Base-by-base conservation (phyloP, 2,329 filamentous ascomycete species). In the Cytospora schulzeri region DNA sequence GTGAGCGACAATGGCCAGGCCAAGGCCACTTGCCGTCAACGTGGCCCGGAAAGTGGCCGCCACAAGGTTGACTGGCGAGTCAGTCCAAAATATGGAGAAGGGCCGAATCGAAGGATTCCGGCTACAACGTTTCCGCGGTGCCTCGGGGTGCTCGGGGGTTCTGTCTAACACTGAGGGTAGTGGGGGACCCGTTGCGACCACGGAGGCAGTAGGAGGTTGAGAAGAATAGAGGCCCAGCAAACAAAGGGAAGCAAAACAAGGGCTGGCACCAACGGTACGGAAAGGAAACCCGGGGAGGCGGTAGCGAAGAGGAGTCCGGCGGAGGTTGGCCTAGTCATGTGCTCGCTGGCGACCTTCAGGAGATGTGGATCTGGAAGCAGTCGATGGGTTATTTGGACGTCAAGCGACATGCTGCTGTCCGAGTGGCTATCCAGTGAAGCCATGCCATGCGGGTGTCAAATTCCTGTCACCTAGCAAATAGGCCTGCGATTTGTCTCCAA, bases 391-490 rank as follows among this genome's bases (percentile, higher is more conserved):
- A n/a, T 38, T n/a, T 8, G 15, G 19, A n/a, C 17, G 38, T n/a
- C 38, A 45, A 22, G 17, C 38, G 38, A 45, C 38, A 17, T 45
- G 38, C 15, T 19, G 38, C n/a, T 24, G n/a, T 22, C 41, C 41
- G n/a, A 45, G 22, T 61, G 59, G 50, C 50, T 53, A 60, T 61
- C 38, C 53, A 61, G 35, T 48, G 51, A 61, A 61, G 28, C 35
- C 35, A 61, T 56, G 55, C 55, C 26, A 29, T 56, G 52, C 28
- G 38, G 52, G n/a, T 24, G 41, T 2, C 11, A 48, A 22, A 22
- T 22, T 8, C 4, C 6, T 48, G 9, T 24, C 29, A 9, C 2
- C 9, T 3, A 9, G 8, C n/a, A 6, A 5, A 17, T 8, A 48
- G 19, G 41, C 17, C 52, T 38, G 52, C 28, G 52, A 62, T n/a